A percentile compares a stretch with the other conserved stretches of the same genome.
Conservation (phyloP, 306 rosid species). For the Ormosia emarginata region DNA sequence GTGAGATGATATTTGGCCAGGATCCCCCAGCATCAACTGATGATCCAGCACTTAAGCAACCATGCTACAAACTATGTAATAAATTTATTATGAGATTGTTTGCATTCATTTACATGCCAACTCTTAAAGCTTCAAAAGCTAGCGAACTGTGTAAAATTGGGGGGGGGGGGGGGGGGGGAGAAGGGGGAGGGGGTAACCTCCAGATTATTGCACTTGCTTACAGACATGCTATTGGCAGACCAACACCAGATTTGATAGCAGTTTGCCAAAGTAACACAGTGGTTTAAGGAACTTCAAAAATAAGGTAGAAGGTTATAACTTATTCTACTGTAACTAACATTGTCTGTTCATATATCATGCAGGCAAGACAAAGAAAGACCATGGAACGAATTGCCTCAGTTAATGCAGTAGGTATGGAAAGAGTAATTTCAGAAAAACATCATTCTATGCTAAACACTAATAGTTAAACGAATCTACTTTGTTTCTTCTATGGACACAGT, state of each 20-base stretch:
- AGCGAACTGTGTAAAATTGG: not conserved
- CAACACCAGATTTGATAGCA: not conserved
- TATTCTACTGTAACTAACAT: not conserved
- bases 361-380: conserved; percentile 67
- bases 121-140: not conserved
- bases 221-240: not conserved
- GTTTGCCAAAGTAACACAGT: not conserved
- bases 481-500: not conserved
- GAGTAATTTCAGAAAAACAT: conserved; percentile 2
- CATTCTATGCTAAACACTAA: not conserved
- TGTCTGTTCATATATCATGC: conserved; percentile 31
- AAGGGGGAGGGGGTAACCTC: no score
- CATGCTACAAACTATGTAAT: conserved; percentile 78
- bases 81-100: not conserved
- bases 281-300: not conserved
- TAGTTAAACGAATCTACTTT: not conserved
- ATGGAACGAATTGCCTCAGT: conserved; percentile 48
- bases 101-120: not conserved
- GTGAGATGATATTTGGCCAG: conserved; percentile 89
- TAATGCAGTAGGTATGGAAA: conserved; percentile 20
- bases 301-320: not conserved
- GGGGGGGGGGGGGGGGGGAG: no score
- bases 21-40: conserved; percentile 60
- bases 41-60: conserved; percentile 85
- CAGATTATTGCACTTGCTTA: not conserved